phyloP scores from a whole-genome alignment of 75 land plant species.

The Cryptomeria japonica region DNA sequence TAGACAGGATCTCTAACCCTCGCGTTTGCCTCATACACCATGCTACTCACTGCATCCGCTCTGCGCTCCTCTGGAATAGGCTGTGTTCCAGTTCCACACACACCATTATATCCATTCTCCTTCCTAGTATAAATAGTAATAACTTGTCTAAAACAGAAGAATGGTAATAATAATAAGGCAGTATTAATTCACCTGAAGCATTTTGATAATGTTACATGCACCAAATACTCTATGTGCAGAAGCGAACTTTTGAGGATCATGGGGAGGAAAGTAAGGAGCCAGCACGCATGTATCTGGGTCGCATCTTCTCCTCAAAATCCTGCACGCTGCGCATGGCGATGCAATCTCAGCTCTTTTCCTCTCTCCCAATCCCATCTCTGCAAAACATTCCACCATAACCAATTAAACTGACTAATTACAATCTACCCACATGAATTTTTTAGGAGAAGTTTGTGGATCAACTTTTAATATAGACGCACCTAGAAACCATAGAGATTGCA shows the following conservation, averaged over 20 bases:
- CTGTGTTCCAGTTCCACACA: not conserved
- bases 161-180: not conserved
- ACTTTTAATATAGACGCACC: no score
- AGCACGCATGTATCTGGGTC: constrained; percentile 30
- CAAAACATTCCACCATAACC: no score
- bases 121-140: constrained; percentile 20
- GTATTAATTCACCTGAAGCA: constrained; percentile 29
- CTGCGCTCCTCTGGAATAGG: constrained; percentile 22
- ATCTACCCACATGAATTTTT: no score
- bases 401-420: no score
- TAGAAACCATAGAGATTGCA: no score
- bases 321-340: constrained; percentile 42
- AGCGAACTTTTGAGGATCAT: constrained; percentile 34
- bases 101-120: not conserved
- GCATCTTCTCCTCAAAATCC: constrained; percentile 33
- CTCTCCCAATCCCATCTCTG: not conserved
- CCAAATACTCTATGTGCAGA: constrained; percentile 44
- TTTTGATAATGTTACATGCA: constrained; percentile 47
- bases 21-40: constrained; percentile 42
- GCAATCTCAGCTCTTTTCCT: not conserved
- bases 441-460: not conserved
- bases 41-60: constrained; percentile 37
- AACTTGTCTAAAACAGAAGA: not conserved
- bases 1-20: constrained; percentile 38
- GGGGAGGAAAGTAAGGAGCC: constrained; percentile 22